phyloP scores from a whole-genome alignment of 345 rosid species.

The Murraya koenigii region DNA sequence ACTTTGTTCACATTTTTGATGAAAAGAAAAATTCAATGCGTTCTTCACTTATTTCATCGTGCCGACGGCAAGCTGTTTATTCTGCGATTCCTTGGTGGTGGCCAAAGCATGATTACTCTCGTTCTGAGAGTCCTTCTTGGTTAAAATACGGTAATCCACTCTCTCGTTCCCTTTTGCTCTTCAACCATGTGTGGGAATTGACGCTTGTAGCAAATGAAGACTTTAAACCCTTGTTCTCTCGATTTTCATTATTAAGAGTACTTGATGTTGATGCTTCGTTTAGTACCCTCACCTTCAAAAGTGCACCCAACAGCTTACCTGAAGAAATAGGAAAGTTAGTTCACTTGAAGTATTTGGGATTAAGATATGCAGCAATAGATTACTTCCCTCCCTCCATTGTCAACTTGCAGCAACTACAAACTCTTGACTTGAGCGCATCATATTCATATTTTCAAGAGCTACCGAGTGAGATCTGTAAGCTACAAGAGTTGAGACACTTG shows the following conservation, averaged over 20 bases:
- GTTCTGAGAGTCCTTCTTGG: neutral
- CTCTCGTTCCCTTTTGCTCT: constrained; percentile 7
- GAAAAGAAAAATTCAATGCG: neutral
- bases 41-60: neutral
- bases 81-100: too few species aligned
- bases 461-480: neutral
- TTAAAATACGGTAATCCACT: neutral
- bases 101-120: too few species aligned
- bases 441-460: too few species aligned
- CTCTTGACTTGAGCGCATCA: too few species aligned
- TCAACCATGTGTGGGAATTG: neutral
- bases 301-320: too few species aligned
- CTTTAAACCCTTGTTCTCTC: too few species aligned
- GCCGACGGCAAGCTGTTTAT: neutral
- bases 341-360: constrained; percentile 26
- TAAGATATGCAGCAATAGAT: constrained; percentile 16
- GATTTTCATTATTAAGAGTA: constrained; percentile 7
- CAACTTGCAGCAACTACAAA: constrained; percentile 13
- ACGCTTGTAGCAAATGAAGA: too few species aligned
- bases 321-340: constrained; percentile 16
- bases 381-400: constrained; percentile 13
- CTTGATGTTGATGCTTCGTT: constrained; percentile 7
- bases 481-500: neutral
- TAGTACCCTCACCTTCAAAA: too few species aligned
- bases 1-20: constrained; percentile 14